Conservation (phyloP, 2,329 filamentous ascomycete genomes). For the Cercospora nicotianae region DNA sequence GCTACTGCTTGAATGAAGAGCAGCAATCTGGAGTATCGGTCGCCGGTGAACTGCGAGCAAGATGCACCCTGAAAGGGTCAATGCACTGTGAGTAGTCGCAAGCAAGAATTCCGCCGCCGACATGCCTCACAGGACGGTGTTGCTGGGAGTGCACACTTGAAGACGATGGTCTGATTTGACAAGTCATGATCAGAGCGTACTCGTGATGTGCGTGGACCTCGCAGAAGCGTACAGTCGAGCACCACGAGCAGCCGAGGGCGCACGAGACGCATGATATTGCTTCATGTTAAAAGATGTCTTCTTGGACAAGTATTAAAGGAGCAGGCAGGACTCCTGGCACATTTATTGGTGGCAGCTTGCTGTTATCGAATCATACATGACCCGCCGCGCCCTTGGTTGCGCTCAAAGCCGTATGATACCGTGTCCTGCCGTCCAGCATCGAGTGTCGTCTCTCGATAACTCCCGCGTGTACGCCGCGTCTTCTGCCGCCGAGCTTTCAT, state of each 20-base stretch:
- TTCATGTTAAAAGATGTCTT: conserved; percentile 19
- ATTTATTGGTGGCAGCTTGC: conserved; percentile 25
- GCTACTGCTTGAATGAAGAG: not conserved
- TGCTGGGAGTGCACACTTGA: conserved; percentile 14
- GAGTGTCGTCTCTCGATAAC: conserved; percentile 19
- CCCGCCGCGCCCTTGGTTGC: conserved; percentile 22
- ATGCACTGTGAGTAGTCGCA: conserved; percentile 18
- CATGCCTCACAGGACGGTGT: conserved; percentile 22
- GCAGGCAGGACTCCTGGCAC: conserved; percentile 20
- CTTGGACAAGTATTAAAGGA: conserved; percentile 22
- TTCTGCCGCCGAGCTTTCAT: conserved; percentile 12
- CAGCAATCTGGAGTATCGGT: not conserved
- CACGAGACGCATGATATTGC: conserved; percentile 13
- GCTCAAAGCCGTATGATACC: conserved; percentile 23
- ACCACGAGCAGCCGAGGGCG: conserved; percentile 13
- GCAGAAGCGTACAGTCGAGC: not conserved
- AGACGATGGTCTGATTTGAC: conserved; percentile 9
- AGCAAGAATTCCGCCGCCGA: conserved; percentile 20
- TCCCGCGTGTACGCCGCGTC: conserved; percentile 18
- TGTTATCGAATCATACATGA: conserved; percentile 25
- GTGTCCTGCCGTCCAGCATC: conserved; percentile 22
- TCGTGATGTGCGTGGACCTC: conserved; percentile 3
- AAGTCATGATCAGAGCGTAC: conserved; percentile 9
- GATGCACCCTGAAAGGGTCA: not conserved
- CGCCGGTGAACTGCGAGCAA: not conserved